Percentiles rank a stretch among this genome's conserved stretches.
These are phyloP conservation scores for Harrya chromipes DNA, from an alignment of 768 basidiomycete species.

Conservation along the genomic window DNA sequence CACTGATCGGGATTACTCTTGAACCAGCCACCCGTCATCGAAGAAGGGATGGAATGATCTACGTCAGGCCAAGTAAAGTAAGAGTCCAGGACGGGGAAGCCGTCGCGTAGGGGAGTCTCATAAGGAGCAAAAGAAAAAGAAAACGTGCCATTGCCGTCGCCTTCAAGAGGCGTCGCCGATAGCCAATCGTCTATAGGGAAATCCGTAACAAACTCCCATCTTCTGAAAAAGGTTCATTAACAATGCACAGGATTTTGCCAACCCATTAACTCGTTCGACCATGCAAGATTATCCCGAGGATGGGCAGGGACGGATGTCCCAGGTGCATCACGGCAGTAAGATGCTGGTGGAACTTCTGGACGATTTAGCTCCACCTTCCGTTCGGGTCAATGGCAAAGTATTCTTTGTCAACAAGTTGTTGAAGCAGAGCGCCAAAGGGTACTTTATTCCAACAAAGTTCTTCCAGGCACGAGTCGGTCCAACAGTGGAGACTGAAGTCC, in stretches of 20 bases:
- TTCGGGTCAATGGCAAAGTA: not conserved
- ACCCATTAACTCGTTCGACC: slow-evolving; percentile 13
- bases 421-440: not conserved
- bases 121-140: no score
- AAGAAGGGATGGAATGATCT: no score
- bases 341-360: slow-evolving; percentile 13
- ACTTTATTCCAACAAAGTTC: slow-evolving; percentile 11
- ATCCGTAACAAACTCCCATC: no score
- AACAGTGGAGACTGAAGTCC: no score
- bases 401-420: slow-evolving; percentile 21
- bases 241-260: slow-evolving; percentile 23
- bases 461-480: not conserved
- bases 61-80: no score
- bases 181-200: no score
- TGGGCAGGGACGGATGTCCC: slow-evolving; percentile 4
- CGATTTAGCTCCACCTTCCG: not conserved
- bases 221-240: not conserved
- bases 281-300: slow-evolving; percentile 15
- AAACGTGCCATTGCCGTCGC: no score
- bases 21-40: no score
- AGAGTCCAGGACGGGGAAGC: no score
- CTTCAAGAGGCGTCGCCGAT: no score
- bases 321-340: slow-evolving; percentile 27
- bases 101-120: no score
- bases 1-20: no score